Base-by-base conservation (phyloP, 2,329 filamentous ascomycete species). In the Bisporella sp. region DNA sequence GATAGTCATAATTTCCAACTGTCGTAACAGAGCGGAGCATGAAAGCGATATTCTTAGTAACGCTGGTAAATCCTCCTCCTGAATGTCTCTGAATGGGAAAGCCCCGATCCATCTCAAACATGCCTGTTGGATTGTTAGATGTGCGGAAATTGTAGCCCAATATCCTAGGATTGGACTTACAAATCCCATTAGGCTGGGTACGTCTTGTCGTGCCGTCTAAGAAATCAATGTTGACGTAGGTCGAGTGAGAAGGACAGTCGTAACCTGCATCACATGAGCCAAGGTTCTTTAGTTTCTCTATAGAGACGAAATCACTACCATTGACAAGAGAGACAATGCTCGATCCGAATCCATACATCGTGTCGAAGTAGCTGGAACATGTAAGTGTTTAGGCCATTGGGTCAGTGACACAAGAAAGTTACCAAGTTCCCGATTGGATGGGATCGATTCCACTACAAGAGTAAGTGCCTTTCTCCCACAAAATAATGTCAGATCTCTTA, bases 1-100 rank as follows among this genome's bases (percentile, higher is more conserved):
- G 69, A 51, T 71, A 73, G 54, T 79, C 76, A 58, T 80, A 79
- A 61, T 79, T 80, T 1, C 74, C 75, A 3, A 80, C 71, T 0
- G 75, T 78, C 1, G 70, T 68, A 3, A 78, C 69, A 1, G 66
- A 69, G 0, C 76, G 67, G 3, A 79, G 63, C 0, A 68, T 66
- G 40, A 79, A 71, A 31, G 70, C 68, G 1, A 68, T 69, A 52
- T 74, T 77, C 59, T 75, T 75, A 11, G 72, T 73, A 1, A 69
- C 69, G 2, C 68, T 66, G 1, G 73, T 69, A 51, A 73, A 70
- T 5, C 63, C 63, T 12, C 54, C 52, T 0, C 69, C 68, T 11
- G 66, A 69, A 58, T 81, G 78, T 1, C 78, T 68, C 46, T 71
- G 69, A 1, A 81, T 70, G 1, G 76, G 71, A 55, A 71, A 73